These are phyloP conservation scores for Daedalea quercina DNA, from an alignment of 768 basidiomycete species.

Conservation along the genomic window DNA sequence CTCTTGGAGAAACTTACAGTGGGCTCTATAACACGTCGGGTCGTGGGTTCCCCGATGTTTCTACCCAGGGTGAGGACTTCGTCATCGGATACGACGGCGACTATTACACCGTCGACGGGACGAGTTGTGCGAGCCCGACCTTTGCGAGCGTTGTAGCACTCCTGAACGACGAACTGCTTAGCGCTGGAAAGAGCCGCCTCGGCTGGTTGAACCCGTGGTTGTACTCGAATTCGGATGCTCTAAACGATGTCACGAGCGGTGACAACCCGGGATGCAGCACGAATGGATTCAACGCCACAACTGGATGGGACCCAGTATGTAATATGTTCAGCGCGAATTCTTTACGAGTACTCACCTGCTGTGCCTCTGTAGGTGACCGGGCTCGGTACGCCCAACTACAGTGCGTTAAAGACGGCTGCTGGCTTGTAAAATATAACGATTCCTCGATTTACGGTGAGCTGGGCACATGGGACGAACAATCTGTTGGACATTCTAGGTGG, in stretches of 20 bases:
- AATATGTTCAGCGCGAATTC: neutral
- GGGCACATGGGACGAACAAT: too few species aligned
- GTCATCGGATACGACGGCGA: slow-evolving; percentile 37
- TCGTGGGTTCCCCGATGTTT: slow-evolving; percentile 57
- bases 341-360: neutral
- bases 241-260: slow-evolving; percentile 19
- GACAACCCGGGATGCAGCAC: slow-evolving; percentile 18
- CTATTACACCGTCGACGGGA: slow-evolving; percentile 40
- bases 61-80: slow-evolving; percentile 48
- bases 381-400: slow-evolving; percentile 28
- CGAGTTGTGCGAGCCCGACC: slow-evolving; percentile 55
- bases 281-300: slow-evolving; percentile 23
- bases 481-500: too few species aligned
- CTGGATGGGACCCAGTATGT: slow-evolving; percentile 29
- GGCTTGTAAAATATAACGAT: slow-evolving; percentile 5
- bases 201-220: slow-evolving; percentile 33
- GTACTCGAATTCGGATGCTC: slow-evolving; percentile 21
- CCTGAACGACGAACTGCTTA: slow-evolving; percentile 31
- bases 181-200: slow-evolving; percentile 25
- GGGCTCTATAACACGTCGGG: slow-evolving; percentile 46
- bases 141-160: slow-evolving; percentile 58
- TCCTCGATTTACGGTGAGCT: neutral
- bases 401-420: slow-evolving; percentile 16
- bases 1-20: slow-evolving; percentile 40
- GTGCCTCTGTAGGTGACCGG: slow-evolving; percentile 19